phyloP scores from a whole-genome alignment of 805 yeast species.

The Metschnikowia picachoensis region DNA sequence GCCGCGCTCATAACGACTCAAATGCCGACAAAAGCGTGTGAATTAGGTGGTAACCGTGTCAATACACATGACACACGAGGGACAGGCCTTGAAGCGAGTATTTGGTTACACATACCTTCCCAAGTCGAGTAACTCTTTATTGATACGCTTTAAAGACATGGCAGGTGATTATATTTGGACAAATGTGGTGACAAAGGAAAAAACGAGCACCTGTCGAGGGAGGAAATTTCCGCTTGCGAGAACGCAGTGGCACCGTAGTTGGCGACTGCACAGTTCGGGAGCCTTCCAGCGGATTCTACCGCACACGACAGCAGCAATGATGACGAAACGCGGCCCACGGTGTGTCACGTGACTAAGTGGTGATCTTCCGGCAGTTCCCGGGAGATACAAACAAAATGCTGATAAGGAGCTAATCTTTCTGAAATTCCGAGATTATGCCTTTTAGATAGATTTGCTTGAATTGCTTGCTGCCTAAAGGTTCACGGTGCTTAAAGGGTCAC shows the following conservation, averaged over 20 bases:
- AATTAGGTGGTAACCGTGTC: too few relatives aligned
- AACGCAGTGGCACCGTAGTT: conserved; percentile 13
- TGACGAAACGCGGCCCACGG: neutral
- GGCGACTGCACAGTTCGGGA: conserved; percentile 13
- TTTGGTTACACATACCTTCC: conserved; percentile 66
- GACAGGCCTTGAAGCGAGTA: too few relatives aligned
- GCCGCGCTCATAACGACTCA: too few relatives aligned
- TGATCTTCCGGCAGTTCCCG: neutral
- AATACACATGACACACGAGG: too few relatives aligned
- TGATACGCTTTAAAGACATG: conserved; percentile 94
- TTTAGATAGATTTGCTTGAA: too few relatives aligned
- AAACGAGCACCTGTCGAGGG: conserved; percentile 14
- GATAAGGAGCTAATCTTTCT: too few relatives aligned
- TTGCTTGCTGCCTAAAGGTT: too few relatives aligned
- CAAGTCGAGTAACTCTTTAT: conserved; percentile 90
- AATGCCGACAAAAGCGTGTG: too few relatives aligned
- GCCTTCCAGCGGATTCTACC: conserved; percentile 17
- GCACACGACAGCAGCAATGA: conserved; percentile 15
- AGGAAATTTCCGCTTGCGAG: conserved; percentile 19
- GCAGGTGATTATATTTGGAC: conserved; percentile 11
- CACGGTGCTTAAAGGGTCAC: too few relatives aligned
- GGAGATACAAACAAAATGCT: too few relatives aligned
- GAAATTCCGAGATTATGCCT: too few relatives aligned
- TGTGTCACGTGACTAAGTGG: neutral
- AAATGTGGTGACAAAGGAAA: conserved; percentile 9